Evolutionary conservation across 345 rosid species (phyloP).

Genomic region (Eutrema yunnanense): DNA sequence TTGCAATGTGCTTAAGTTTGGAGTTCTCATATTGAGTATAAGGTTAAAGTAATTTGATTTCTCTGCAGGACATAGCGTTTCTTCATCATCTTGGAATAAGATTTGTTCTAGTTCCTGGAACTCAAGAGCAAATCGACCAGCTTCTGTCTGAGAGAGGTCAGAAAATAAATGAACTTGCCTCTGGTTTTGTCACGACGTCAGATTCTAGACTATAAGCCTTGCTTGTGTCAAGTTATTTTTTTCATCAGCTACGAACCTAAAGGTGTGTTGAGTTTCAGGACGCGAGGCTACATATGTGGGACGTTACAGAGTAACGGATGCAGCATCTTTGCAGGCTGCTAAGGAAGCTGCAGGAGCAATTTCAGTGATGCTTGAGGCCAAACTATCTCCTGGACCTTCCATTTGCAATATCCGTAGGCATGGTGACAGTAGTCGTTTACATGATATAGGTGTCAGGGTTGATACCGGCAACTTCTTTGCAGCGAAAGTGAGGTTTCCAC

Average conservation of each 20-base stretch:
- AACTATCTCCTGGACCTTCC: constrained; percentile 94
- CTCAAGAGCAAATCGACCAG: constrained; percentile 73
- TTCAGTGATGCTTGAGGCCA: constrained; percentile 85
- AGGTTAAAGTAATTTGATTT: neutral
- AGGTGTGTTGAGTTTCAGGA: constrained; percentile 38
- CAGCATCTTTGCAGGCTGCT: constrained; percentile 77
- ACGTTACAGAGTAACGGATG: constrained; percentile 77
- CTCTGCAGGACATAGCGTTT: constrained; percentile 87
- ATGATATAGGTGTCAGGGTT: constrained; percentile 94
- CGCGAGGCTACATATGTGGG: constrained; percentile 63
- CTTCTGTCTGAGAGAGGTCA: constrained; percentile 81
- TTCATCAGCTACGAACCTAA: neutral
- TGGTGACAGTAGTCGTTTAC: constrained; percentile 83
- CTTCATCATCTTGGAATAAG: constrained; percentile 88
- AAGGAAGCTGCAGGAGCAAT: constrained; percentile 95
- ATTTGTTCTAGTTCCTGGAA: constrained; percentile 89
- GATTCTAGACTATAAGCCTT: neutral
- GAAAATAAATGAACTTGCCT: neutral
- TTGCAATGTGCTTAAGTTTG: neutral
- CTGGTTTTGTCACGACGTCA: neutral
- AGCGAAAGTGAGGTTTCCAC: constrained; percentile 55
- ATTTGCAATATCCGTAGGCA: constrained; percentile 83
- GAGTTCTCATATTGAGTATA: neutral
- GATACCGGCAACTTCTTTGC: constrained; percentile 97
- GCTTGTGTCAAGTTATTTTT: no score